Evolutionary conservation across 139 green algal species (phyloP).

Genomic region (Asterochloris erici): DNA sequence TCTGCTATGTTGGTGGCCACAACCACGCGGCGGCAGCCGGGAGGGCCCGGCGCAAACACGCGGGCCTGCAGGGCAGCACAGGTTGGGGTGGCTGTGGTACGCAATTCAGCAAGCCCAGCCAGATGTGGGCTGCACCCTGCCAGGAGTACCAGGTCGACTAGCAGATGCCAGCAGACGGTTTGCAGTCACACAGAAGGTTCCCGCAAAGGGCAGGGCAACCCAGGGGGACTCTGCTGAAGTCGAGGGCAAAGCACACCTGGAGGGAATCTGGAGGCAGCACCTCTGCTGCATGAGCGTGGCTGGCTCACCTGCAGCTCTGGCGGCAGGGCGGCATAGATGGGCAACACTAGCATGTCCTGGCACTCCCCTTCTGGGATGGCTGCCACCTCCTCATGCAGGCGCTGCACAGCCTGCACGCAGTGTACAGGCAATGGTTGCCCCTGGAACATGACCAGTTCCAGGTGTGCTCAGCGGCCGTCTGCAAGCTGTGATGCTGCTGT

Average conservation of each 20-base stretch:
- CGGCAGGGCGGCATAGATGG: slow-evolving; percentile 88
- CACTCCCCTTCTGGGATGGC: slow-evolving; percentile 47
- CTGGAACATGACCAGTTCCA: background rate
- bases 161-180: too few relatives aligned
- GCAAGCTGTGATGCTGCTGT: background rate
- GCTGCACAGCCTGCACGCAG: slow-evolving; percentile 11
- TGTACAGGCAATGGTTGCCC: background rate
- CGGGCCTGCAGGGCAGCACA: slow-evolving; percentile 54
- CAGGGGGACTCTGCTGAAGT: too few relatives aligned
- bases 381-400: slow-evolving; percentile 21
- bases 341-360: slow-evolving; percentile 75
- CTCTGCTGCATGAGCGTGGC: too few relatives aligned
- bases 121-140: background rate
- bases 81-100: background rate
- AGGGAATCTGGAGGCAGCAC: too few relatives aligned
- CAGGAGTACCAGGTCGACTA: background rate
- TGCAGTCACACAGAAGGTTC: too few relatives aligned
- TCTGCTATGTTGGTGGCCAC: slow-evolving; percentile 97
- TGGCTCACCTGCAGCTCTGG: slow-evolving; percentile 69
- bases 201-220: too few relatives aligned
- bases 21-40: slow-evolving; percentile 75
- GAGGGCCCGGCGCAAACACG: slow-evolving; percentile 74
- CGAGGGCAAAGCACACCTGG: too few relatives aligned
- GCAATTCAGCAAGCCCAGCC: background rate
- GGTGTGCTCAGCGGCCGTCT: too few relatives aligned